Conservation (phyloP, 2,329 filamentous ascomycete species). For the Fusarium proliferatum region DNA sequence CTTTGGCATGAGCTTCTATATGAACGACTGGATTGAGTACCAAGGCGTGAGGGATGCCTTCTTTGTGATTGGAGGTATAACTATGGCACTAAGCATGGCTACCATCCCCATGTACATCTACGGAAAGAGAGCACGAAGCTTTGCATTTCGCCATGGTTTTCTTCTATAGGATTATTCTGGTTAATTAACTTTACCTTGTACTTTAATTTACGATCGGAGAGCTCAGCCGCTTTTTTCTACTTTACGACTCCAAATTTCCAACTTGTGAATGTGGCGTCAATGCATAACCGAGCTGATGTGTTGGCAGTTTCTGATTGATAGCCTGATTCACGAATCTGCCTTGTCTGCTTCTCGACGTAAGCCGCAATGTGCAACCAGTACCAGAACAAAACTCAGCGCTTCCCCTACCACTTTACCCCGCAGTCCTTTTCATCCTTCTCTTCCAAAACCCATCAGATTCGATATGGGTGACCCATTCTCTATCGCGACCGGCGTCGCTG, state of each 20-base stretch:
- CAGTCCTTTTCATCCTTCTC: rapidly evolving
- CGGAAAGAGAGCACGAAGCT: background rate
- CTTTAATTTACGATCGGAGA: no score
- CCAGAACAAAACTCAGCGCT: no score
- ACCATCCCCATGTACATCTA: background rate
- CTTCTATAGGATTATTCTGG: background rate
- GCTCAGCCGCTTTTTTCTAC: no score
- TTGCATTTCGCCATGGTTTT: background rate
- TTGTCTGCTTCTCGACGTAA: no score
- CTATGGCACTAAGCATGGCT: background rate
- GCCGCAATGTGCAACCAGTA: rapidly evolving
- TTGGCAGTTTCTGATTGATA: no score
- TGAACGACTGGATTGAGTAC: background rate
- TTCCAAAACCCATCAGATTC: rapidly evolving
- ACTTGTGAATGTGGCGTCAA: no score
- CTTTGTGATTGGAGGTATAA: background rate
- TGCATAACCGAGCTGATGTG: no score
- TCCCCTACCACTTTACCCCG: rapidly evolving
- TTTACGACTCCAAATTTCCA: no score
- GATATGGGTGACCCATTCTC: background rate
- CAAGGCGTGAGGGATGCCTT: background rate
- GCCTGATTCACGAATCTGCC: no score
- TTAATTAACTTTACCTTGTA: no score
- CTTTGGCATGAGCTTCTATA: background rate
- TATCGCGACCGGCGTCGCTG: slow-evolving; percentile 1